Conservation (phyloP, 148 eudicot species). For the Diospyros kaki region DNA sequence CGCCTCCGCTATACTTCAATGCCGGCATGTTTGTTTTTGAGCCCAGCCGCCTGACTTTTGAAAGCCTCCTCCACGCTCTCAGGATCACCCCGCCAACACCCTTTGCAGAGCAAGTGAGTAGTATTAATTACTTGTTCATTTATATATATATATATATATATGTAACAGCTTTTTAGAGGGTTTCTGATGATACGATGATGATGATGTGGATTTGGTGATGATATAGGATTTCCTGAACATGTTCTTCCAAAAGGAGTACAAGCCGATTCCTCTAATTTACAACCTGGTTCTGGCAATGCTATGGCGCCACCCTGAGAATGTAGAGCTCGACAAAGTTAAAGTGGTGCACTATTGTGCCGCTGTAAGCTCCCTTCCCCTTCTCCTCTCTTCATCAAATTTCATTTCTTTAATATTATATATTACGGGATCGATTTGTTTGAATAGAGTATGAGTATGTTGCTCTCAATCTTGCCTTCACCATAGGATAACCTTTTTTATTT, state of each 20-base stretch:
- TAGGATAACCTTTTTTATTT: too few species aligned
- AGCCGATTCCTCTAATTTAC: slow-evolving; percentile 30
- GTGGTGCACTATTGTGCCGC: slow-evolving; percentile 44
- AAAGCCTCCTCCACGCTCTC: slow-evolving; percentile 25
- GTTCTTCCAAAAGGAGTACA: slow-evolving; percentile 28
- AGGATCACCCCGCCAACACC: slow-evolving; percentile 19
- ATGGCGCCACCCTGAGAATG: slow-evolving; percentile 20
- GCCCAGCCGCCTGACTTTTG: slow-evolving; percentile 8
- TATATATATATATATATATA: neutral
- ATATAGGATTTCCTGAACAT: slow-evolving; percentile 38
- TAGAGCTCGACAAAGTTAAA: slow-evolving; percentile 30
- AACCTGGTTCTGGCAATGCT: slow-evolving; percentile 28
- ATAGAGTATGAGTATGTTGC: too few species aligned
- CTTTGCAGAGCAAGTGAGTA: slow-evolving; percentile 29
- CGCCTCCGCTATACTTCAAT: slow-evolving; percentile 26
- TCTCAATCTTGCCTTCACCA: too few species aligned
- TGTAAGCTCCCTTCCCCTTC: slow-evolving; percentile 16
- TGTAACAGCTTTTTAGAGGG: too few species aligned
- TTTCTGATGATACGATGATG: too few species aligned
- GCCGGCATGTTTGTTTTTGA: slow-evolving; percentile 15
- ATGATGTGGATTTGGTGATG: neutral
- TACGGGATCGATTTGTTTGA: too few species aligned
- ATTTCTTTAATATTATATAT: neutral
- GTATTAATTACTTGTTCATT: neutral
- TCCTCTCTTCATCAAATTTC: neutral